These are phyloP conservation scores for Lycium ferocissimum DNA, from an alignment of 257 asterid genomes.

Conservation along the genomic window DNA sequence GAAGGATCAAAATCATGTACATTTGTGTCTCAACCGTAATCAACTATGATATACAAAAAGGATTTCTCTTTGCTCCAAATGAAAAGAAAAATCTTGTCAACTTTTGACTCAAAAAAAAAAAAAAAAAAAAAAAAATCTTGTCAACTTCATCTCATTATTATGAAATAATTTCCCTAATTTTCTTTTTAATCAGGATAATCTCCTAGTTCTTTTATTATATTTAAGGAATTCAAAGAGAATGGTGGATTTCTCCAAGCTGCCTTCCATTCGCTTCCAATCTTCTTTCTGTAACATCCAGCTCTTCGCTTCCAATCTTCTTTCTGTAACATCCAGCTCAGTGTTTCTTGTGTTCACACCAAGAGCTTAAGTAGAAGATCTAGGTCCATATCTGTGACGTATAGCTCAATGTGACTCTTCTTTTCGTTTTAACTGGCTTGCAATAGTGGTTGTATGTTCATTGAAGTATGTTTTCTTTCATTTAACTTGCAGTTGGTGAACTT, in stretches of 20 bases:
- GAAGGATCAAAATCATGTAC: background rate
- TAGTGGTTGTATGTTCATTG: background rate
- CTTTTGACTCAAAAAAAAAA: too few relatives aligned
- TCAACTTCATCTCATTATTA: background rate
- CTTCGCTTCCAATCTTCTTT: background rate
- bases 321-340: background rate
- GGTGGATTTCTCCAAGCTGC: background rate
- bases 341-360: background rate
- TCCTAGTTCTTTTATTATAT: background rate
- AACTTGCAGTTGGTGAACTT: constrained; percentile 9
- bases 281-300: background rate
- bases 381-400: background rate
- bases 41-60: background rate
- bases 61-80: background rate
- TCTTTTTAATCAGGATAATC: background rate
- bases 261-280: background rate
- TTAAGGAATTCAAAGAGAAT: background rate
- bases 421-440: background rate
- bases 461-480: background rate
- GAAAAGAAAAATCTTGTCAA: too few relatives aligned
- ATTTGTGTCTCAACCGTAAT: background rate
- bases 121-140: background rate
- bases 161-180: background rate
- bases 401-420: background rate
- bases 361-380: background rate